Percentiles rank a stretch among this genome's conserved stretches.
Evolutionary conservation across 108 stramenopile genomes (phyloP).

Genomic region (Fragilariopsis cylindrus): DNA sequence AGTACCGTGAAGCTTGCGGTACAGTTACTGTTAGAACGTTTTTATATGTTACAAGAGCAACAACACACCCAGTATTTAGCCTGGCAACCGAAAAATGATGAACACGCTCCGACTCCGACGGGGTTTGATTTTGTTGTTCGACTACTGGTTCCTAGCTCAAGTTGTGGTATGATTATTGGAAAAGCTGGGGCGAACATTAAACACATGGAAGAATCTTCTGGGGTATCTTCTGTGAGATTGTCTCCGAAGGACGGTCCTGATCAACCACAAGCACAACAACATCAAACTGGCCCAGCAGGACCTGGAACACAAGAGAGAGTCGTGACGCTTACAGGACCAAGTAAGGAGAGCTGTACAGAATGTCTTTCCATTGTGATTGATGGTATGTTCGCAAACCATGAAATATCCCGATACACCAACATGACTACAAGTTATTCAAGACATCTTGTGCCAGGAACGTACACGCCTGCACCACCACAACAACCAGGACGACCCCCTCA

Average conservation of each 20-base stretch:
- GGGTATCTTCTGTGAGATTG: slow-evolving; percentile 63
- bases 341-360: slow-evolving; percentile 43
- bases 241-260: slow-evolving; percentile 59
- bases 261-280: background rate
- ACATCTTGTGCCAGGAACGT: slow-evolving; percentile 14
- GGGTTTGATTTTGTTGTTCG: slow-evolving; percentile 63
- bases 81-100: slow-evolving; percentile 33
- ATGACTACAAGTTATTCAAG: slow-evolving; percentile 81
- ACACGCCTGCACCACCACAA: background rate
- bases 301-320: slow-evolving; percentile 62
- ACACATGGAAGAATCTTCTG: slow-evolving; percentile 67
- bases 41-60: slow-evolving; percentile 59
- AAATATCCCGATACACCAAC: slow-evolving; percentile 73
- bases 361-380: slow-evolving; percentile 61
- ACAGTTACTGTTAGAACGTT: slow-evolving; percentile 55
- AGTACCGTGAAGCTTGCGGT: slow-evolving; percentile 61
- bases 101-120: slow-evolving; percentile 5
- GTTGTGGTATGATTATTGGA: slow-evolving; percentile 86
- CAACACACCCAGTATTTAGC: slow-evolving; percentile 44
- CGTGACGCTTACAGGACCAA: slow-evolving; percentile 70
- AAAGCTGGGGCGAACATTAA: slow-evolving; percentile 79
- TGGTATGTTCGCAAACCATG: slow-evolving; percentile 66
- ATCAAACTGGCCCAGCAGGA: slow-evolving; percentile 13
- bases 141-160: slow-evolving; percentile 69
- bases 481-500: slow-evolving; percentile 5